Evolutionary conservation across 179 eudicot species (phyloP).

Genomic region (Gypsophila paniculata): DNA sequence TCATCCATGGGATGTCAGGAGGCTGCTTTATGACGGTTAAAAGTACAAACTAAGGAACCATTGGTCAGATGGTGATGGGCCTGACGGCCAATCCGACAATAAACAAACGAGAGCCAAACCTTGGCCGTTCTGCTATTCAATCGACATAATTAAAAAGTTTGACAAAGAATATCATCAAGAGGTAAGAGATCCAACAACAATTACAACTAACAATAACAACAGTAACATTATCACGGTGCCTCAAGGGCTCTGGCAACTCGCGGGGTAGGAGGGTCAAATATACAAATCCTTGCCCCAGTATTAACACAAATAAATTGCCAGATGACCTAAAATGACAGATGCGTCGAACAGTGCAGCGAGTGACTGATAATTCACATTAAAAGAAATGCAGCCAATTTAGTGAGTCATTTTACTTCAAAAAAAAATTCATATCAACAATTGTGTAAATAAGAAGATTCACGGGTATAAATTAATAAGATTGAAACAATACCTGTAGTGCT

Average conservation of each 20-base stretch:
- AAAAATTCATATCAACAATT: not conserved
- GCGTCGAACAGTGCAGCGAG: too few species aligned
- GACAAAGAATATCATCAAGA: not conserved
- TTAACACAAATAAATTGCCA: too few species aligned
- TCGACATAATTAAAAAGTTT: not conserved
- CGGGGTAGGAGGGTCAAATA: too few species aligned
- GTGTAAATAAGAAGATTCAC: conserved; percentile 3
- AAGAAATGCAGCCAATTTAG: too few species aligned
- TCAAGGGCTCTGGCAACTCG: too few species aligned
- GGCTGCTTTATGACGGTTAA: not conserved
- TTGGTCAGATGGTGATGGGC: not conserved
- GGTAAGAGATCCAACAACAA: not conserved
- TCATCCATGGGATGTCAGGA: not conserved
- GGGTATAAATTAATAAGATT: not conserved
- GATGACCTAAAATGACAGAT: too few species aligned
- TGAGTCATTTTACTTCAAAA: not conserved
- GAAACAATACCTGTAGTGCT: conserved; percentile 62
- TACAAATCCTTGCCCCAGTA: too few species aligned
- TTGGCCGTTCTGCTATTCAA: not conserved
- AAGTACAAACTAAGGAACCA: not conserved
- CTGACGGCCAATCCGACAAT: not conserved
- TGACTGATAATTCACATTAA: too few species aligned
- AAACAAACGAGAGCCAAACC: not conserved
- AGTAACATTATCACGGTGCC: too few species aligned
- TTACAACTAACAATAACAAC: too few species aligned